Evolutionary conservation across 1,284 basidiomycete species (phyloP).

Genomic region (Fomitopsis pinicola): DNA sequence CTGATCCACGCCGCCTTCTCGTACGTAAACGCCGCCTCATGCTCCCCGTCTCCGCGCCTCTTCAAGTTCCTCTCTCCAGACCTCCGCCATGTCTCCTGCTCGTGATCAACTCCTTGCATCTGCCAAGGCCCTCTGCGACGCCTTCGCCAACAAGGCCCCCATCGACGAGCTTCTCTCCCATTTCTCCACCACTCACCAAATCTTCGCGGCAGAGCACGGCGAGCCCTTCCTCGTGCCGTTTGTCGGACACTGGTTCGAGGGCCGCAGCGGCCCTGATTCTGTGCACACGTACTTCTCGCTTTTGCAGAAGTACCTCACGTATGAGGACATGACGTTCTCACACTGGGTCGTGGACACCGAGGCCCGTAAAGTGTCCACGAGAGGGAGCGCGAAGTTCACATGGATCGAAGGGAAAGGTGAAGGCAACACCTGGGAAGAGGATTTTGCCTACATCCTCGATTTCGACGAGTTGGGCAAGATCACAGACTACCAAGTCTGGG

Average conservation of each 20-base stretch:
- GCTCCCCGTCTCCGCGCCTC: not conserved
- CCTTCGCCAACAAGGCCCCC: conserved; percentile 43
- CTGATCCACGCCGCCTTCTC: not conserved
- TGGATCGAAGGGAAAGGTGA: conserved; percentile 42
- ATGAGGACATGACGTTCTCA: conserved; percentile 37
- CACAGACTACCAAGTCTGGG: conserved; percentile 60
- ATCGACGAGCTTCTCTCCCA: conserved; percentile 40
- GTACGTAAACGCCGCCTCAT: not conserved
- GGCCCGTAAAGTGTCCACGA: conserved; percentile 45
- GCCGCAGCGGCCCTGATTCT: conserved; percentile 30
- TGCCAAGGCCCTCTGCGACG: conserved; percentile 46
- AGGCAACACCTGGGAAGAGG: conserved; percentile 54
- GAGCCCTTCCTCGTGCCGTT: conserved; percentile 52
- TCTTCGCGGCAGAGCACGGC: conserved; percentile 54
- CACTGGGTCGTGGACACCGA: conserved; percentile 41
- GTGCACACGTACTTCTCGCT: conserved; percentile 47
- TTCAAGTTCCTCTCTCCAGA: not conserved
- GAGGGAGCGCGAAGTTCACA: conserved; percentile 51
- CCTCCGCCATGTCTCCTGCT: conserved; percentile 11
- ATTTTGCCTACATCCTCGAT: conserved; percentile 56
- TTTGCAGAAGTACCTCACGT: conserved; percentile 40
- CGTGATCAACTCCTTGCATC: conserved; percentile 35
- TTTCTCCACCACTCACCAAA: conserved; percentile 45
- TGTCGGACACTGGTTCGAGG: conserved; percentile 46
- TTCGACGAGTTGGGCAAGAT: conserved; percentile 56